These are phyloP conservation scores for Trematosphaeria pertusa DNA, from an alignment of 2,329 filamentous ascomycete species.

Conservation along the genomic window DNA sequence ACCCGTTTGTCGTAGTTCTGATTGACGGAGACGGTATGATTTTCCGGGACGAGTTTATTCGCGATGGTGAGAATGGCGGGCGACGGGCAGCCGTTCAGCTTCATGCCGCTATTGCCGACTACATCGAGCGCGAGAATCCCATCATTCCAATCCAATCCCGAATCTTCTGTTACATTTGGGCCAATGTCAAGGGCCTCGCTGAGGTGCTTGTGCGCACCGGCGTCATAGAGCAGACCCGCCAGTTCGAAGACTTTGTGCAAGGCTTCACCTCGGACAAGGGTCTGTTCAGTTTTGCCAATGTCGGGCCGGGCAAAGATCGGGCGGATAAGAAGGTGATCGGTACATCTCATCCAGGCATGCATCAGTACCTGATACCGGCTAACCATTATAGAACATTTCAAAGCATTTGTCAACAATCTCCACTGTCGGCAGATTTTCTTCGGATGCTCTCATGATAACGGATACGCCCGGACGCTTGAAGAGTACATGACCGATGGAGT, in stretches of 20 bases:
- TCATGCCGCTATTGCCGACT: constrained; percentile 52
- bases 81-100: constrained; percentile 60
- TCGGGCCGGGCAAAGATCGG: constrained; percentile 54
- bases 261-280: constrained; percentile 62
- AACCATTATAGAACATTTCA: constrained; percentile 57
- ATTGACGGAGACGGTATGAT: constrained; percentile 65
- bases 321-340: constrained; percentile 57
- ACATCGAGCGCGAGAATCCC: constrained; percentile 45
- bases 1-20: constrained; percentile 62
- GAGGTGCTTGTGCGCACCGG: constrained; percentile 57
- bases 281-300: constrained; percentile 54
- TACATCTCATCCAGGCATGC: constrained; percentile 41
- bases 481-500: constrained; percentile 55
- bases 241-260: constrained; percentile 60
- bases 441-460: constrained; percentile 64
- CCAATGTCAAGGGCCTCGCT: constrained; percentile 59
- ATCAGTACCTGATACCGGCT: not conserved
- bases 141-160: constrained; percentile 53
- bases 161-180: constrained; percentile 61
- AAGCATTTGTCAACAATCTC: constrained; percentile 62
- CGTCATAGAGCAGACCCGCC: constrained; percentile 49
- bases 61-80: constrained; percentile 60
- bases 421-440: constrained; percentile 68
- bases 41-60: constrained; percentile 60
- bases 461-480: constrained; percentile 61